Evolutionary conservation across 2,329 filamentous ascomycete genomes (phyloP), one percentile per base, ranked within the genome.

Genomic region (Exophiala mesophila): DNA sequence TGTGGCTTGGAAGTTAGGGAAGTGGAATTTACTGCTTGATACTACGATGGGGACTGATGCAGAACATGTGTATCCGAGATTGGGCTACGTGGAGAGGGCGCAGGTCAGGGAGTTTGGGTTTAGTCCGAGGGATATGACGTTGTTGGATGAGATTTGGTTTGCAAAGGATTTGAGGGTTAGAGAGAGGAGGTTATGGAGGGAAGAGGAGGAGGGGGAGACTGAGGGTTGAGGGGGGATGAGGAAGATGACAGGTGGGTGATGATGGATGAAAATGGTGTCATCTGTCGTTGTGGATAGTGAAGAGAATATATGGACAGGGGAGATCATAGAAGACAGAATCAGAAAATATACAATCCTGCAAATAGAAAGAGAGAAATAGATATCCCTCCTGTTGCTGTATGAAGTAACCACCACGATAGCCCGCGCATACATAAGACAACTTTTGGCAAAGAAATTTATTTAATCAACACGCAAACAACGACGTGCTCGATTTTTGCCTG

Each of bases 41-140:
- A 72, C 74, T 1, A 73, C 73, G 48, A 67, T 69, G 3, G 73
- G 68, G 3, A 74, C 68, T 51, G 59, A 64, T 6, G 78, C 75
- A 3, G 77, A 79, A 56, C 5, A 31, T 6, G 63, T 78, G 5
- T 82, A 74, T 59, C 69, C 64, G 20, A 71, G 66, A 41, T 62
- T 82, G n/a, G 77, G 76, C 3, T 83, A 78, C 54, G 62, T 61
- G 6, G 69, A 74, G 56, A 59, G 75, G 12, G 78, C 78, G 18
- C 70, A 66, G 37, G 69, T 83, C 21, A 76, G 76, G 12, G 67
- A 67, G 32, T 78, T 74, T 61, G 70, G 66, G 37, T 61, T 72
- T 41, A 72, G 66, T 51, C 73, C 72, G 41, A 70, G 68, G 49
- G 71, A 72, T 47, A 72, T 70, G 39, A 69, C 71, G 0, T 76